Percentiles rank a stretch among this genome's conserved stretches.
These are phyloP conservation scores for Rhizopus stolonifer DNA, from an alignment of 371 early-diverging fungal species.

Conservation along the genomic window DNA sequence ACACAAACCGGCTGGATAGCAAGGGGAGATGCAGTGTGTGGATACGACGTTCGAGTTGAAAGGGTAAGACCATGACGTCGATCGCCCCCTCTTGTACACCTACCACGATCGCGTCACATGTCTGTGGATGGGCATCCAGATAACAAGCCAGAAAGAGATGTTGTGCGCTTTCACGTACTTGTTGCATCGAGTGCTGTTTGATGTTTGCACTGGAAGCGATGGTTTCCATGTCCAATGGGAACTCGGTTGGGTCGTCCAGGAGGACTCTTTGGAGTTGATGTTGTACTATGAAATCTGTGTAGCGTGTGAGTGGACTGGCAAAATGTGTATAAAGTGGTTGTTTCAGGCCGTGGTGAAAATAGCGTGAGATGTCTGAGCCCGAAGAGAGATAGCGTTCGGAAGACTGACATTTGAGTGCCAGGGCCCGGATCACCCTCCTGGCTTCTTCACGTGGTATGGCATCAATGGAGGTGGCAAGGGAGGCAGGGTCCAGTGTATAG, in stretches of 20 bases:
- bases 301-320: constrained; percentile 91
- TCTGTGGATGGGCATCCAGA: constrained; percentile 30
- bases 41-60: constrained; percentile 59
- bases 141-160: constrained; percentile 65
- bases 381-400: constrained; percentile 83
- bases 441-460: constrained; percentile 53
- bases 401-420: constrained; percentile 73
- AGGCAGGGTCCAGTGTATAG: constrained; percentile 49
- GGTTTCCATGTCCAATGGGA: constrained; percentile 39
- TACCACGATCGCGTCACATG: constrained; percentile 41
- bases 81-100: constrained; percentile 53
- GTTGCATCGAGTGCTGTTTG: constrained; percentile 59
- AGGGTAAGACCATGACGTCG: constrained; percentile 62
- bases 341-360: constrained; percentile 72
- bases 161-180: constrained; percentile 74
- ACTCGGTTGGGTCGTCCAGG: constrained; percentile 41
- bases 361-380: constrained; percentile 64
- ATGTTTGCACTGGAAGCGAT: constrained; percentile 70
- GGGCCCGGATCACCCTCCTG: constrained; percentile 41
- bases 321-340: constrained; percentile 85
- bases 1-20: constrained; percentile 40
- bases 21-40: constrained; percentile 47
- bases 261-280: constrained; percentile 56
- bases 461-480: constrained; percentile 71
- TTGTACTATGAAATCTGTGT: constrained; percentile 95